These are phyloP conservation scores for Durio zibethinus DNA, from an alignment of 345 rosid genomes.

Conservation along the genomic window DNA sequence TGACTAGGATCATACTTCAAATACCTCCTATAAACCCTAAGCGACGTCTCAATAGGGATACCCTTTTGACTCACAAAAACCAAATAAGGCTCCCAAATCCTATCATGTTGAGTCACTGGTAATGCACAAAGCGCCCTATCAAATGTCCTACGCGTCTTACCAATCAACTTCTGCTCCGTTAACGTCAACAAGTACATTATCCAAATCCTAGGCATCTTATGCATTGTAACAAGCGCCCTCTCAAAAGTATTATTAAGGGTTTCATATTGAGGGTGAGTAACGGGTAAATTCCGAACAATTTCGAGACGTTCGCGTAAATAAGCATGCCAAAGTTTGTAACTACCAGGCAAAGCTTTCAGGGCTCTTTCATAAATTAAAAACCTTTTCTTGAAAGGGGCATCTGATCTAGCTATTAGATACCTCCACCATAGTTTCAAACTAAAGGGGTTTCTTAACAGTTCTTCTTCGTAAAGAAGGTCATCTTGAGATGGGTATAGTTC, in stretches of 20 bases:
- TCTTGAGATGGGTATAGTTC: slow-evolving; percentile 85
- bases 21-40: slow-evolving; percentile 88
- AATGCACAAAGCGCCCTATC: slow-evolving; percentile 88
- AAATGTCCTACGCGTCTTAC: slow-evolving; percentile 56
- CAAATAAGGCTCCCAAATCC: slow-evolving; percentile 91
- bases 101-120: slow-evolving; percentile 88
- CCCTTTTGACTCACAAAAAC: slow-evolving; percentile 83
- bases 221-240: slow-evolving; percentile 84
- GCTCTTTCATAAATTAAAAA: slow-evolving; percentile 82
- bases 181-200: slow-evolving; percentile 72
- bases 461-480: slow-evolving; percentile 83
- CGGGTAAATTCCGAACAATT: slow-evolving; percentile 63
- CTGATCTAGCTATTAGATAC: slow-evolving; percentile 66
- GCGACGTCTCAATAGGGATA: slow-evolving; percentile 85
- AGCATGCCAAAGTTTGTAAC: slow-evolving; percentile 83
- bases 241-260: slow-evolving; percentile 86
- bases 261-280: slow-evolving; percentile 63
- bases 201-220: slow-evolving; percentile 76
- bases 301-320: slow-evolving; percentile 78
- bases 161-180: slow-evolving; percentile 50
- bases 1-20: slow-evolving; percentile 91
- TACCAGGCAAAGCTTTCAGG: slow-evolving; percentile 81
- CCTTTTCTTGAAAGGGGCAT: slow-evolving; percentile 65
- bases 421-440: slow-evolving; percentile 97
- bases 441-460: slow-evolving; percentile 77